phyloP scores from a whole-genome alignment of 176 grass and related monocot genomes.

The maize (Zea mays) region Zm-B73-REFERENCE-NAM-5.0 NC_050105.1:90962001-90962500 shows the following conservation, averaged over 20 bases:
- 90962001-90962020: not conserved
- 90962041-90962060: conserved; percentile 69
- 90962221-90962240: not conserved
- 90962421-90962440: conserved; percentile 52
- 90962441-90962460: not conserved
- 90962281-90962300: conserved; percentile 3
- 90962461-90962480: not conserved
- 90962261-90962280: not conserved
- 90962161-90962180: conserved; percentile 58
- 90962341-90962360: conserved; percentile 66
- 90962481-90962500: not conserved
- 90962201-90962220: not conserved
- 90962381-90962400: conserved; percentile 80
- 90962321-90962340: conserved; percentile 12
- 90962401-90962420: conserved; percentile 82
- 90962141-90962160: conserved; percentile 84
- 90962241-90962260: not conserved
- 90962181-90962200: conserved; percentile 1
- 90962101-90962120: conserved; percentile 72
- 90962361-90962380: conserved; percentile 87
- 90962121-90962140: conserved; percentile 79
- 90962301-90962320: not conserved
- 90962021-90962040: not conserved
- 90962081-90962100: conserved; percentile 80
- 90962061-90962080: conserved; percentile 79